Evolutionary conservation across 441 rosid genomes (phyloP).

Genomic region (Bruguiera hainesii): DNA sequence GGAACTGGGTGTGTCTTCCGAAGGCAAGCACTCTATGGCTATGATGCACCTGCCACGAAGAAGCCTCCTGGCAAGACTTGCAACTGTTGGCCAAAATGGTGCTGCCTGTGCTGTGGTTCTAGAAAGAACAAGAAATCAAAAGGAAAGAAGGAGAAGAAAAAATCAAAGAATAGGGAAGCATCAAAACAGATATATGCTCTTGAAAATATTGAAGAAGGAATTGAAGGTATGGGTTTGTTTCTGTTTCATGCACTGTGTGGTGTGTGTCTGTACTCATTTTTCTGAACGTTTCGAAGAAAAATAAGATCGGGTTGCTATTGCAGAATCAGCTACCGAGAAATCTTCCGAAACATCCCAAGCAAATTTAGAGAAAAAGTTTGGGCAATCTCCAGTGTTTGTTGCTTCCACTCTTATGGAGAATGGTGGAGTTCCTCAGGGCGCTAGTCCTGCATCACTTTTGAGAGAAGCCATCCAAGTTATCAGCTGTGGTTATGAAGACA

Average conservation of each 20-base stretch:
- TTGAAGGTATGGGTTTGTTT: constrained; percentile 45
- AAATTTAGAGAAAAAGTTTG: constrained; percentile 93
- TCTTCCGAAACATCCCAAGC: constrained; percentile 46
- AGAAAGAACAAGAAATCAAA: constrained; percentile 53
- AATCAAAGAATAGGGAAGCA: constrained; percentile 46
- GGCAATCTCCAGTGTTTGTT: constrained; percentile 87
- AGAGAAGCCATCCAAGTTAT: constrained; percentile 98
- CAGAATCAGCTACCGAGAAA: constrained; percentile 42
- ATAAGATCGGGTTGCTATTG: constrained; percentile 7
- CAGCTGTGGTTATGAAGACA: constrained; percentile 96
- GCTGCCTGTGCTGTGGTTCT: constrained; percentile 53
- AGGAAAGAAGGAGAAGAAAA: constrained; percentile 48
- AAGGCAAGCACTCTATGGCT: constrained; percentile 89
- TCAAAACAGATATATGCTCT: constrained; percentile 76
- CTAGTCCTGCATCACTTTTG: constrained; percentile 77
- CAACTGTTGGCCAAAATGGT: constrained; percentile 95
- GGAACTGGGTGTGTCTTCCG: constrained; percentile 98
- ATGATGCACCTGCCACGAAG: constrained; percentile 80
- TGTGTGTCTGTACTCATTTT: neutral
- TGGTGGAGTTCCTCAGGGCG: constrained; percentile 80
- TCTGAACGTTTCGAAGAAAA: neutral
- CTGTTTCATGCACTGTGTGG: neutral
- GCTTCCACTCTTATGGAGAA: constrained; percentile 74
- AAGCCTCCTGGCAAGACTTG: constrained; percentile 81
- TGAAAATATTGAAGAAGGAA: constrained; percentile 77